Base-by-base conservation (phyloP, 2,329 filamentous ascomycete genomes). In the Diaporthe helianthi region DNA sequence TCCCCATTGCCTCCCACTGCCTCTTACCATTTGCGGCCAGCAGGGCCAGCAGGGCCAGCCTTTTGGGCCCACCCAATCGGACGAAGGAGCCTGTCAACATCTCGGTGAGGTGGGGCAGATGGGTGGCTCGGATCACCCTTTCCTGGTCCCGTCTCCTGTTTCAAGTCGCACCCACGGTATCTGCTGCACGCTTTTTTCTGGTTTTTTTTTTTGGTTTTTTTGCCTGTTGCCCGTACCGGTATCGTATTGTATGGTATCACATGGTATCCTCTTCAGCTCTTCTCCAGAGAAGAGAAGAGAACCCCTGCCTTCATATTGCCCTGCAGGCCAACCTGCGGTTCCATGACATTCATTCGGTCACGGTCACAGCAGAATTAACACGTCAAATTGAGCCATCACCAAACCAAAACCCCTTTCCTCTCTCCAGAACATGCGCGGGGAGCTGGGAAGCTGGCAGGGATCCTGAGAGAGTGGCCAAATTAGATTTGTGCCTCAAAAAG, bases 71-170 rank as follows among this genome's bases (percentile, higher is more conserved):
- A 63, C 58, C 58, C 58, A 60, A 61, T 60, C 53, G 54, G 65
- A 68, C 54, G 54, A 68, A 22, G 54, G 53, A 61, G 58, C 46
- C 65, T 63, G 54, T 46, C 55, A 54, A 63, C 47, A 61, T 64
- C 55, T 63, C 29, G 41, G 41, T 63, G 58, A 63, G 44, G 65
- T 38, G 65, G 44, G 29, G 24, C 29, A 49, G 44, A 26, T 41
- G 65, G 44, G 52, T 38, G 63, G 15, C 64, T 67, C 64, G 64
- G 64, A 49, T 55, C 64, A n/a, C 52, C 46, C 41, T 52, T 69
- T 36, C 58, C 38, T 65, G 67, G 63, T 69, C 63, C 67, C 44
- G 44, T 54, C 67, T 69, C 58, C 60, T 69, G 67, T 69, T 69
- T 69, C 67, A 69, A 67, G 65, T 55, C 29, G 44, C 41, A 63